These are phyloP conservation scores for Crithidia thermophila DNA, from an alignment of 208 protist species.

Conservation along the genomic window DNA sequence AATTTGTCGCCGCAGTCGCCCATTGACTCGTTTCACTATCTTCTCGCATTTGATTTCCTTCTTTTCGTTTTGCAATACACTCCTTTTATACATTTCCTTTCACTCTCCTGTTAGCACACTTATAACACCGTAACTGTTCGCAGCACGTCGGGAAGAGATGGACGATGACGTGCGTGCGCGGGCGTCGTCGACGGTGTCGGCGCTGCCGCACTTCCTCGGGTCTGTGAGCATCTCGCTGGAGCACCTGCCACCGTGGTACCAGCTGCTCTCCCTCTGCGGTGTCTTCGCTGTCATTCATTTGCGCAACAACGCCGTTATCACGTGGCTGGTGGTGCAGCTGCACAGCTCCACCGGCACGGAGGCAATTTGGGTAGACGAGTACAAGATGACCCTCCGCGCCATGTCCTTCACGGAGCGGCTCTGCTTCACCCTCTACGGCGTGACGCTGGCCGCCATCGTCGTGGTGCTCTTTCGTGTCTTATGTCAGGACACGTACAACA, in stretches of 20 bases:
- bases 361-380: slow-evolving; percentile 70
- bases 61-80: no score
- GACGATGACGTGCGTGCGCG: not conserved
- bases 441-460: slow-evolving; percentile 49
- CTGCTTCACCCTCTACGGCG: slow-evolving; percentile 86
- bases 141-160: no score
- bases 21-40: not conserved
- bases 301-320: slow-evolving; percentile 68
- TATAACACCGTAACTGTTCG: not conserved
- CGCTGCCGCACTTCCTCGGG: slow-evolving; percentile 55
- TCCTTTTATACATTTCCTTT: no score
- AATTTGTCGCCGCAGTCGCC: not conserved
- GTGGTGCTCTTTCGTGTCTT: slow-evolving; percentile 57
- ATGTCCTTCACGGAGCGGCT: slow-evolving; percentile 89
- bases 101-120: not conserved
- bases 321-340: slow-evolving; percentile 71
- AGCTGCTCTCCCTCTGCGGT: slow-evolving; percentile 59
- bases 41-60: not conserved
- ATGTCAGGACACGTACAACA: slow-evolving; percentile 46
- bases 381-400: slow-evolving; percentile 64
- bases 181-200: not conserved
- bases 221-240: slow-evolving; percentile 72
- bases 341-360: slow-evolving; percentile 85
- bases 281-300: slow-evolving; percentile 78
- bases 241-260: slow-evolving; percentile 85